Evolutionary conservation across 495 filamentous ascomycete genomes (phyloP), one percentile per base, ranked within the genome.

Genomic region (Neurospora cerealis): DNA sequence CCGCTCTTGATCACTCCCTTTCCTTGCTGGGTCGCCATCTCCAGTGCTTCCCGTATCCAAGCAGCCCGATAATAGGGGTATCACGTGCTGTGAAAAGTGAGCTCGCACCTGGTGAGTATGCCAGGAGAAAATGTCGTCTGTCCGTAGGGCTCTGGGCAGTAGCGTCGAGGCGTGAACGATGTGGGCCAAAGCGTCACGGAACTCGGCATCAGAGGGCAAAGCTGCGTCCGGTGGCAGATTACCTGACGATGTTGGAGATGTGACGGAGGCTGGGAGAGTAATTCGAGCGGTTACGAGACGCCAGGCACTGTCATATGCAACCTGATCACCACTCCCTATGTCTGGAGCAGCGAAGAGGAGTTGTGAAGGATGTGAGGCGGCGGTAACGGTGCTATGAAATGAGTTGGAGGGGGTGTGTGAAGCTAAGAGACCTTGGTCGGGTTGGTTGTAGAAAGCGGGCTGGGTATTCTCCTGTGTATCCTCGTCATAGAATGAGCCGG

Each of bases 281-380:
- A 95, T 86, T 69, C 87, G 88, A 44, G 84, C 82, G 13, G 90
- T 93, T 66, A 91, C 91, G 3, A 85, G 81, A 78, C 88, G 87
- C 91, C 92, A 93, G 44, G 91, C 89, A 71, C 88, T 85, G 75
- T 92, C 88, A 87, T 89, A 93, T 71, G 81, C 81, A 71, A 85
- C 83, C 78, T 91, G 89, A 73, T 93, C 88, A 48, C 80, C 76
- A 28, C 74, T 78, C 13, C 73, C 73, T n/a, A 72, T 60, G 4
- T 70, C 70, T n/a, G 80, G 78, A 5, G 74, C 73, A 34, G 75
- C 75, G 36, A 77, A 75, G 39, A 75, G 78, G 3, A 78, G 80
- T 21, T 78, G 76, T 44, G 72, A 69, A 13, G 44, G 71, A 19
- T 17, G 41, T 44, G 71, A 72, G 54, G 21, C 72, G 44, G 71